Base-by-base conservation (phyloP, 257 asterid species). In the Rubia yunnanensis region DNA sequence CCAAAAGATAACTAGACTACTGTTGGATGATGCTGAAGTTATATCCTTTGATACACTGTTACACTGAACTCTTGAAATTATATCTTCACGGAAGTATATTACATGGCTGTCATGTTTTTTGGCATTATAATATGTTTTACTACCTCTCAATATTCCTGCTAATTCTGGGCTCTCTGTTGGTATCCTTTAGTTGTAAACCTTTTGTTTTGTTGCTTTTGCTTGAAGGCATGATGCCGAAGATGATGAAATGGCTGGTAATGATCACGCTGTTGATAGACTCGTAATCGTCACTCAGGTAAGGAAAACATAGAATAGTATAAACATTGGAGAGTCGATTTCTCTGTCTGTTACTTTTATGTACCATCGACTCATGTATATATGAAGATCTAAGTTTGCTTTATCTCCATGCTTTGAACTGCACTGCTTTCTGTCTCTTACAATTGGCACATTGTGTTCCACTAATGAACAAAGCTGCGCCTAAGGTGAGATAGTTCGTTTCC, bases 251-350 rank as follows among this genome's bases (percentile, higher is more conserved):
- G 67, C 66, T 72, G 81, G 63, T 46, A 83, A 79, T 77, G 95
- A 87, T 69, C 86, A 78, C 65, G 89, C 84, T 63, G 86, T 90
- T 28, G 97, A 90, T 73, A 82, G 85, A 74, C 95, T 90, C 68
- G 85, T 85, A 55, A 84, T 90, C 69, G 96, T 90, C 69, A 90
- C 97, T 65, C 94, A 83, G 92, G 96, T 85, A 75, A 74, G 85
- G 64, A 61, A 56, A 61, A 15, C 0, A 14, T 44, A 1, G 20
- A 44, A 14, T 44, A 44, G 17, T 44, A 44, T 14, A 65, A 58
- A 48, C 68, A 44, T 11, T 49, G 65, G 39, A 2, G 5, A 20
- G 28, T 38, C 7, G 23, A n/a, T 30, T 26, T 46, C 54, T 18
- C 56, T 22, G 56, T 7, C 13, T 50, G 56, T 18, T 20, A 10